These are phyloP conservation scores for Colletotrichum simmondsii DNA, from an alignment of 2,329 filamentous ascomycete genomes.

Conservation along the genomic window DNA sequence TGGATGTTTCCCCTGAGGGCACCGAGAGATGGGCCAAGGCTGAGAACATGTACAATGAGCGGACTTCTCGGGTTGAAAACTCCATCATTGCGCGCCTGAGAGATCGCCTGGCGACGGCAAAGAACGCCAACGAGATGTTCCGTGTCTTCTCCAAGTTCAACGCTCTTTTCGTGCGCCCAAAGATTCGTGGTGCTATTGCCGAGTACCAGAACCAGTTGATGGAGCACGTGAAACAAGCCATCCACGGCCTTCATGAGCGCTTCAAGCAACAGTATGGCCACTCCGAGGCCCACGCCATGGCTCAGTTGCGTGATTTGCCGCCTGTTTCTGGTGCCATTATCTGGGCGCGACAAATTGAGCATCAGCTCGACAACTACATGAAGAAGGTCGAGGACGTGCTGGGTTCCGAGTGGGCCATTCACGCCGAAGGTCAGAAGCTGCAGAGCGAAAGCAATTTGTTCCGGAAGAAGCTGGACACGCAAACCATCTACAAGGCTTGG, in stretches of 20 bases:
- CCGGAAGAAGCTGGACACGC: conserved; percentile 94
- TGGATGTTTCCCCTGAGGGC: conserved; percentile 91
- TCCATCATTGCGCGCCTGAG: conserved; percentile 95
- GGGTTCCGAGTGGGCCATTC: conserved; percentile 92
- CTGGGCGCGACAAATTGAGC: conserved; percentile 96
- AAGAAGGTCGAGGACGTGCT: conserved; percentile 98
- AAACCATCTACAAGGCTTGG: conserved; percentile 96
- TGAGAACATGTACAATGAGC: conserved; percentile 96
- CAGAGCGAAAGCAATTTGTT: conserved; percentile 93
- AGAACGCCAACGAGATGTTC: conserved; percentile 99
- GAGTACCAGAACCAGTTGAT: conserved; percentile 99
- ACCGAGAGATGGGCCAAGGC: conserved; percentile 93
- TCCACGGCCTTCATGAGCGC: conserved; percentile 90
- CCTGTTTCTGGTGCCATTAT: conserved; percentile 98
- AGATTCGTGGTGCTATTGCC: conserved; percentile 96
- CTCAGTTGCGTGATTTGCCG: conserved; percentile 92
- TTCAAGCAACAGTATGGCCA: conserved; percentile 99
- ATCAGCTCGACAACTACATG: conserved; percentile 96
- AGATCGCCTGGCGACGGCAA: conserved; percentile 92
- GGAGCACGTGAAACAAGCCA: conserved; percentile 97
- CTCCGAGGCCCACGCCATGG: conserved; percentile 98
- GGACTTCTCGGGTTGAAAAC: conserved; percentile 96
- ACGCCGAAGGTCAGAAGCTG: conserved; percentile 94
- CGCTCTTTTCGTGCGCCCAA: conserved; percentile 96
- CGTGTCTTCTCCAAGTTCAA: conserved; percentile 99